Conservation (phyloP, 2,329 filamentous ascomycete genomes). For the Cercospora sp. region DNA sequence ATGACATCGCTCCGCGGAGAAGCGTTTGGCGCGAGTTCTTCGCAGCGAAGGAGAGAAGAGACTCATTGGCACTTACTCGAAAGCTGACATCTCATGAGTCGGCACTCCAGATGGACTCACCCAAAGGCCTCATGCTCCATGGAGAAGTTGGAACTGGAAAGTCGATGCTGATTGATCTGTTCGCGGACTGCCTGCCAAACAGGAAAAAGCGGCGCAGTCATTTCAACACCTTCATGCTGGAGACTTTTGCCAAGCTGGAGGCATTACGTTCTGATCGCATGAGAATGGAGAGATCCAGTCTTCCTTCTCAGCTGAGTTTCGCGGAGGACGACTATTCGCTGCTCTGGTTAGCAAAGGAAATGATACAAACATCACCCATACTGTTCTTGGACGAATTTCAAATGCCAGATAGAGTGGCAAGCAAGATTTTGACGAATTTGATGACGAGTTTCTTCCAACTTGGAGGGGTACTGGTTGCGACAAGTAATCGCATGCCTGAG, state of each 20-base stretch:
- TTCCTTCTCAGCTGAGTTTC: conserved; percentile 20
- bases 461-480: conserved; percentile 76
- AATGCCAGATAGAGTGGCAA: conserved; percentile 73
- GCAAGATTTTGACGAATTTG: conserved; percentile 75
- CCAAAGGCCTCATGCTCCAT: conserved; percentile 72
- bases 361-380: conserved; percentile 72
- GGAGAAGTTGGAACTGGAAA: conserved; percentile 83
- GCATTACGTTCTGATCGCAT: conserved; percentile 53
- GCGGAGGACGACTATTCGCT: conserved; percentile 63
- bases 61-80: conserved; percentile 63
- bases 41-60: conserved; percentile 53
- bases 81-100: conserved; percentile 70
- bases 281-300: conserved; percentile 6
- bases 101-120: conserved; percentile 70
- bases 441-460: conserved; percentile 80
- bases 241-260: conserved; percentile 71
- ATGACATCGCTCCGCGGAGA: conserved; percentile 19
- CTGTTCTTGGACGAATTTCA: conserved; percentile 83
- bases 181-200: conserved; percentile 75
- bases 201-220: conserved; percentile 74
- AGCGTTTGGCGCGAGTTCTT: conserved; percentile 54
- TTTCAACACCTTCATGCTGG: conserved; percentile 84
- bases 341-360: conserved; percentile 71
- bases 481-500: conserved; percentile 80
- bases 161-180: conserved; percentile 78